Percentiles rank a stretch among this genome's conserved stretches.
These are phyloP conservation scores for Zymoseptoria ardabiliae DNA, from an alignment of 2,329 filamentous ascomycete genomes.

Conservation along the genomic window DNA sequence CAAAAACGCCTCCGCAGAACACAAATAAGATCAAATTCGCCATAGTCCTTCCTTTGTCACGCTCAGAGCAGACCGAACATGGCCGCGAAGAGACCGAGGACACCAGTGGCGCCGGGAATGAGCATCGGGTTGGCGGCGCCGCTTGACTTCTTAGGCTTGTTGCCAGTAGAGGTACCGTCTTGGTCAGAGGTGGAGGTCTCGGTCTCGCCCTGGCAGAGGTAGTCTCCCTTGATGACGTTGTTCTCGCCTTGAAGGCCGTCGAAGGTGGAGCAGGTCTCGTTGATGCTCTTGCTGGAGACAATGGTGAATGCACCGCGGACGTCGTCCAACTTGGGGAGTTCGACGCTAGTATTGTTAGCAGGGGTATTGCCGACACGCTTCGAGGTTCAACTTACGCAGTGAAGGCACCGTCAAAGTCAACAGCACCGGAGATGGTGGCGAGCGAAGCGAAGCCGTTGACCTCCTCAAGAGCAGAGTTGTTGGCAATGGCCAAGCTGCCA, in stretches of 20 bases:
- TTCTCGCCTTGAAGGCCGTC: constrained; percentile 32
- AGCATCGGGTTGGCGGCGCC: constrained; percentile 37
- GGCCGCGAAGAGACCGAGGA: constrained; percentile 42
- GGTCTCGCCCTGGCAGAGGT: constrained; percentile 34
- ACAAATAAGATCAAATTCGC: constrained; percentile 14
- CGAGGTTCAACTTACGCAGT: constrained; percentile 55
- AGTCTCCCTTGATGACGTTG: constrained; percentile 39
- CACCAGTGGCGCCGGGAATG: constrained; percentile 37
- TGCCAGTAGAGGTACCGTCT: constrained; percentile 28
- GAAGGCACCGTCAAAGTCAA: constrained; percentile 82
- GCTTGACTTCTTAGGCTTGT: constrained; percentile 15
- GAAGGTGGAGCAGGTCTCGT: constrained; percentile 35
- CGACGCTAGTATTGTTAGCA: constrained; percentile 51
- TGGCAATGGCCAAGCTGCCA: constrained; percentile 78
- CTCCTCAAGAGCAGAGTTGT: constrained; percentile 68
- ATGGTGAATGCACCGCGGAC: constrained; percentile 46
- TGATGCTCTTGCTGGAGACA: constrained; percentile 39
- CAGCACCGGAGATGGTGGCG: constrained; percentile 64
- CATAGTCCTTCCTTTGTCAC: background rate
- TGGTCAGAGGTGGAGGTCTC: constrained; percentile 15
- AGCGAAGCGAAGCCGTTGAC: constrained; percentile 65
- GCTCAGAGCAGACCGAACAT: constrained; percentile 41
- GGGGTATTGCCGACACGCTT: background rate
- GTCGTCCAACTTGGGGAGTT: constrained; percentile 50
- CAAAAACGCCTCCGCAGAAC: constrained; percentile 16